Evolutionary conservation across 2,329 filamentous ascomycete genomes (phyloP), one percentile per base, ranked within the genome.

Genomic region (Cercospora zeina): DNA sequence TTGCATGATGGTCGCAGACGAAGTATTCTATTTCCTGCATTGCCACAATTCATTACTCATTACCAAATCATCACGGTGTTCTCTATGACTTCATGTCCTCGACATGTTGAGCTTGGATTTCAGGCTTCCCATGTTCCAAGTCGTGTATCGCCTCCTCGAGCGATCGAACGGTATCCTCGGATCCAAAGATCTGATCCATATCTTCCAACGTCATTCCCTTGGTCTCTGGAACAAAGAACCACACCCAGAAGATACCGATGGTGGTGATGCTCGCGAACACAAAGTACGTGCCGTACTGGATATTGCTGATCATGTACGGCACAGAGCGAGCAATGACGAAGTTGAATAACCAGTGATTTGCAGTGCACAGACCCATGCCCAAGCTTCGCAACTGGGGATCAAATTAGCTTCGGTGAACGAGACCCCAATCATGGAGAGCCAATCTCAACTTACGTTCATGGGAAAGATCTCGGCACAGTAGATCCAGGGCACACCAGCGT

Each of bases 401-500:
- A 16, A 4, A 16, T 16, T 39, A 39, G 36, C 36, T 39, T 16
- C 36, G 11, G 8, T 8, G n/a, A 16, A 39, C 3, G 8, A 3
- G 11, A 9, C n/a, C 11, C 2, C 36, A 39, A 2, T 13, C 11
- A 39, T 13, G 36, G 36, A 39, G 36, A n/a, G n/a, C n/a, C 36
- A 9, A 16, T 16, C 11, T 13, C 36, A 9, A 39, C 36, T 39
- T 39, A 39, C 36, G 64, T 85, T 83, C 74, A 88, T 82, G 9
- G 87, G 85, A 72, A 85, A 85, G 63, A 89, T 83, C 73, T 89
- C 87, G 13, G 82, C 81, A 70, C 85, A 85, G 71, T 89, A 89
- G 36, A 57, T 57, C 54, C 54, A 68, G 1, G 63, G 62, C 24
- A 68, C 49, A 8, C 66, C 66, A 13, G 66, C 67, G 24, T 65